phyloP scores from a whole-genome alignment of 2,329 filamentous ascomycete genomes.

The Penicillium sp. region DNA sequence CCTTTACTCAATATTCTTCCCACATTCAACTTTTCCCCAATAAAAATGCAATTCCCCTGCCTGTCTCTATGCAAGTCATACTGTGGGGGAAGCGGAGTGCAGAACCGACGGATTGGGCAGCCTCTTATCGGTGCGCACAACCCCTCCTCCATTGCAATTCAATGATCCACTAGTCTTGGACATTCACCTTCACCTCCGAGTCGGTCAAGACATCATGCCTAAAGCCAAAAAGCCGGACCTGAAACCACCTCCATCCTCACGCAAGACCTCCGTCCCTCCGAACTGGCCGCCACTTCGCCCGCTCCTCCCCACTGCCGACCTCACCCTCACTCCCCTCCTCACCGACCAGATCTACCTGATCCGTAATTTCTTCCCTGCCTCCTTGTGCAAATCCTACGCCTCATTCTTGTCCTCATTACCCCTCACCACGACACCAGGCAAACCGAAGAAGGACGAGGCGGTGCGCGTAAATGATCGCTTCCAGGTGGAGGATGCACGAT shows the following conservation, averaged over 20 bases:
- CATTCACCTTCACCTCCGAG: neutral
- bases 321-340: constrained; percentile 63
- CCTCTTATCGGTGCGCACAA: constrained; percentile 5
- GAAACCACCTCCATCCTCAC: constrained; percentile 17
- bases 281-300: constrained; percentile 77
- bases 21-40: too few relatives aligned
- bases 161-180: neutral
- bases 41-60: neutral
- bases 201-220: constrained; percentile 12
- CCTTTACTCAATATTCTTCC: too few relatives aligned
- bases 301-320: constrained; percentile 66
- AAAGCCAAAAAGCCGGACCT: constrained; percentile 20
- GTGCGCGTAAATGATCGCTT: constrained; percentile 88
- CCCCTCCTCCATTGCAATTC: constrained; percentile 1
- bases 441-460: constrained; percentile 79
- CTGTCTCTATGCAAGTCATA: constrained; percentile 1
- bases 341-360: constrained; percentile 73
- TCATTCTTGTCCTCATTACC: constrained; percentile 72
- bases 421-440: constrained; percentile 75
- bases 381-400: constrained; percentile 76
- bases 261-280: constrained; percentile 39
- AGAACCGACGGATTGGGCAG: constrained; percentile 3
- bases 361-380: constrained; percentile 73
- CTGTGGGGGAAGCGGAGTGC: constrained; percentile 23
- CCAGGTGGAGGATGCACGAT: constrained; percentile 74